phyloP scores from a whole-genome alignment of 148 eudicot genomes.

The Rhododendron vialii region DNA sequence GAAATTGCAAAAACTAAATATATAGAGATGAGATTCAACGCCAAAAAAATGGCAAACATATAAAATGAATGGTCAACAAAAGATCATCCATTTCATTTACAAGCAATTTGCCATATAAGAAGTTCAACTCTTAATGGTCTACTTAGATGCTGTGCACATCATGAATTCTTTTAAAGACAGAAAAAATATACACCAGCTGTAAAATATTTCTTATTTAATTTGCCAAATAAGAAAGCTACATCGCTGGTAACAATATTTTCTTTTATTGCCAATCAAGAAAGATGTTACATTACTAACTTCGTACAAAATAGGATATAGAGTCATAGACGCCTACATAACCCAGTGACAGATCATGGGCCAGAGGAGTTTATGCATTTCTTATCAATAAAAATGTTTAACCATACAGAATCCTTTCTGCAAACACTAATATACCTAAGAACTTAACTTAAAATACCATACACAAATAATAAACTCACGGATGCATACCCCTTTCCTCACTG shows the following conservation, averaged over 20 bases:
- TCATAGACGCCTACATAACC: background rate
- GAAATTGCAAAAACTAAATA: background rate
- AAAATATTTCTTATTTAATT: background rate
- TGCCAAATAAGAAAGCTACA: background rate
- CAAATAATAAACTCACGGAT: background rate
- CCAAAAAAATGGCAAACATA: background rate
- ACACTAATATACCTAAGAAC: background rate
- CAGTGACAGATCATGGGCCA: background rate
- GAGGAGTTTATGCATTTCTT: background rate
- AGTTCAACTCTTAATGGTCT: background rate
- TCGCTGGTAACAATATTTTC: background rate
- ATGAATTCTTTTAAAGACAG: background rate
- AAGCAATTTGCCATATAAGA: background rate
- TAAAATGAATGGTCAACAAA: background rate
- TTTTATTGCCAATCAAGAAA: background rate
- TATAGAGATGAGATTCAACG: background rate
- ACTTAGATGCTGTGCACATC: background rate
- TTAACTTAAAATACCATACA: background rate
- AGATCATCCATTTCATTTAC: background rate
- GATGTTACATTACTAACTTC: background rate
- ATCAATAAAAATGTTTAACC: background rate
- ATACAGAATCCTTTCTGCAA: background rate
- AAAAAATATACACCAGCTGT: background rate
- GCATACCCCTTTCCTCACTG: conserved; percentile 85
- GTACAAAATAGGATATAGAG: background rate